Percentiles rank a stretch among this genome's conserved stretches.
Conservation (phyloP, 2,329 filamentous ascomycete species). For the Cercospora janseana region DNA sequence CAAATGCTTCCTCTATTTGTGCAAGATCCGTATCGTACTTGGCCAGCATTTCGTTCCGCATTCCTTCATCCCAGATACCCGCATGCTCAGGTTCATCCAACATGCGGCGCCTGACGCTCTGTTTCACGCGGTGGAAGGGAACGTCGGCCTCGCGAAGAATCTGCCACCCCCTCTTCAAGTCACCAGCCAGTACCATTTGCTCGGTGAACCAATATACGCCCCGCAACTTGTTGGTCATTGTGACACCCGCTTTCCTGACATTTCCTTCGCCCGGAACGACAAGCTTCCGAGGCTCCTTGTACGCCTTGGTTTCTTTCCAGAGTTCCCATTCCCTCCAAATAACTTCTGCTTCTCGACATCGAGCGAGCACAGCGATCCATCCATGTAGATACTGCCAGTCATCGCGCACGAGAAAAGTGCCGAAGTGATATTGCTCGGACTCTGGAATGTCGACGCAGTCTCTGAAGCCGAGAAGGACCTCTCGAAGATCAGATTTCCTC, state of each 20-base stretch:
- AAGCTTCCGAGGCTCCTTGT: slow-evolving; percentile 27
- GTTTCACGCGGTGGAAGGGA: slow-evolving; percentile 27
- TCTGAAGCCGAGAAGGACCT: slow-evolving; percentile 39
- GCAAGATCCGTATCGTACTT: slow-evolving; percentile 35
- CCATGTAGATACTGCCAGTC: slow-evolving; percentile 39
- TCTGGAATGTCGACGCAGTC: slow-evolving; percentile 29
- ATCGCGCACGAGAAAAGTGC: slow-evolving; percentile 31
- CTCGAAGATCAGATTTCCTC: slow-evolving; percentile 35
- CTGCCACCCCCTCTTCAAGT: slow-evolving; percentile 34
- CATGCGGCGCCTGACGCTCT: slow-evolving; percentile 25
- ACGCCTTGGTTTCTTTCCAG: slow-evolving; percentile 32
- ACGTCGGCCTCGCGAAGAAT: slow-evolving; percentile 31
- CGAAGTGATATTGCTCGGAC: slow-evolving; percentile 36
- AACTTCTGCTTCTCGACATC: slow-evolving; percentile 32
- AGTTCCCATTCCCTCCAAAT: slow-evolving; percentile 38
- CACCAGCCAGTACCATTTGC: slow-evolving; percentile 35
- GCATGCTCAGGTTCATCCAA: slow-evolving; percentile 33
- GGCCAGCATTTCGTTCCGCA: slow-evolving; percentile 29
- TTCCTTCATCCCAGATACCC: slow-evolving; percentile 28
- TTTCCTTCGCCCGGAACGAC: neutral
- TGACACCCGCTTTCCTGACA: neutral
- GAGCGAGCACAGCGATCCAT: slow-evolving; percentile 38
- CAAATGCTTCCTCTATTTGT: slow-evolving; percentile 35
- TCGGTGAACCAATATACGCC: slow-evolving; percentile 40
- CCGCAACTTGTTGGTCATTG: slow-evolving; percentile 30